These are phyloP conservation scores for Cunninghamia lanceolata DNA, from an alignment of 75 land plant species.

Conservation along the genomic window DNA sequence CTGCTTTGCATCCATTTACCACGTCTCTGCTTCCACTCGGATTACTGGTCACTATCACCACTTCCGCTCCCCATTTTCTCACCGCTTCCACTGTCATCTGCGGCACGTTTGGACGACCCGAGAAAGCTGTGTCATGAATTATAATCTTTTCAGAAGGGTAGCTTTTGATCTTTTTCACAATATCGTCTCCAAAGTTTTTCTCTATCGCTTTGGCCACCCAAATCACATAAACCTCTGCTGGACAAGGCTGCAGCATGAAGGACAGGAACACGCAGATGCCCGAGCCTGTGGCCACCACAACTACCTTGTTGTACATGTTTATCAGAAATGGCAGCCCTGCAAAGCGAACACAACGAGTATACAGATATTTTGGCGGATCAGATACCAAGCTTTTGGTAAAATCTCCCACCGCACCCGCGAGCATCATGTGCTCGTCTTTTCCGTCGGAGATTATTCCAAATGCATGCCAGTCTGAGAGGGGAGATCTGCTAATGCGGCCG, in stretches of 20 bases:
- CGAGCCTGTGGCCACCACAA: conserved; percentile 56
- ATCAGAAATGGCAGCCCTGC: conserved; percentile 54
- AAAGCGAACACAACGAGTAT: conserved; percentile 45
- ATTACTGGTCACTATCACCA: conserved; percentile 68
- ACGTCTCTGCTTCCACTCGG: conserved; percentile 62
- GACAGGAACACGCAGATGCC: conserved; percentile 61
- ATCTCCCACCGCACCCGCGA: conserved; percentile 72
- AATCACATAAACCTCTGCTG: conserved; percentile 44
- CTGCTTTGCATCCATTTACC: conserved; percentile 40
- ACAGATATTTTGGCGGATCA: conserved; percentile 51
- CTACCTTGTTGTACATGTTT: conserved; percentile 41
- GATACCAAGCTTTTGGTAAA: conserved; percentile 50
- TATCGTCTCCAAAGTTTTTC: conserved; percentile 50
- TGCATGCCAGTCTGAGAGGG: conserved; percentile 66
- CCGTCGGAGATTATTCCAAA: conserved; percentile 59
- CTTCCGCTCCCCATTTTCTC: conserved; percentile 30
- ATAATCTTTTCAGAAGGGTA: conserved; percentile 36
- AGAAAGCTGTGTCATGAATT: conserved; percentile 49
- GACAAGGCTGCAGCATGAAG: conserved; percentile 45
- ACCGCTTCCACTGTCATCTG: conserved; percentile 43
- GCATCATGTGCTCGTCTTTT: conserved; percentile 48
- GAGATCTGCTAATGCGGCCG: conserved; percentile 49
- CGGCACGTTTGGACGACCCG: conserved; percentile 53
- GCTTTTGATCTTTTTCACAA: conserved; percentile 35
- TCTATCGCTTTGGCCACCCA: conserved; percentile 61